Percentiles rank a stretch among this genome's conserved stretches.
Conservation (phyloP, 2,329 filamentous ascomycete genomes). For the Diaporthe sp. region DNA sequence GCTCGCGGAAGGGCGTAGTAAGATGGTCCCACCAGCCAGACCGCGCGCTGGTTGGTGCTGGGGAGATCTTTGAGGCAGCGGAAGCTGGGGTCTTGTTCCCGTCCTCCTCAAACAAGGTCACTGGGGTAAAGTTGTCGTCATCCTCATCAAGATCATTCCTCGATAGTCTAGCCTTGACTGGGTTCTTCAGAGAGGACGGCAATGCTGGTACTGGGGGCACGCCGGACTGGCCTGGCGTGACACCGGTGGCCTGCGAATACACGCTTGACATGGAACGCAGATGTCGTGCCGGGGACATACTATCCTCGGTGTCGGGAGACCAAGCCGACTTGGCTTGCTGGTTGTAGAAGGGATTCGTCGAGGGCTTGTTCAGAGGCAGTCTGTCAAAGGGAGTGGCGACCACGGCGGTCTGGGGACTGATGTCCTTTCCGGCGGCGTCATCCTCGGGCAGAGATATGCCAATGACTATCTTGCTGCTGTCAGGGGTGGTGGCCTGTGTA, state of each 20-base stretch:
- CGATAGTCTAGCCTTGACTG: constrained; percentile 45
- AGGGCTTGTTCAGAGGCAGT: constrained; percentile 43
- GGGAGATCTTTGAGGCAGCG: constrained; percentile 55
- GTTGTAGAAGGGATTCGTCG: constrained; percentile 43
- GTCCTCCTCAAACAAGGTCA: constrained; percentile 81
- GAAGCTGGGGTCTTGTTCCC: constrained; percentile 57
- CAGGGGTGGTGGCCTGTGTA: constrained; percentile 55
- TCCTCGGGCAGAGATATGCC: constrained; percentile 76
- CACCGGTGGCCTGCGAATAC: constrained; percentile 70
- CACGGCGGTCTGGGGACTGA: constrained; percentile 66
- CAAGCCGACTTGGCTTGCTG: constrained; percentile 66
- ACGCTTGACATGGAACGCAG: constrained; percentile 69
- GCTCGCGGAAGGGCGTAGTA: constrained; percentile 75
- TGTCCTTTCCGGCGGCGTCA: constrained; percentile 58
- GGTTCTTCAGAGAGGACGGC: constrained; percentile 59
- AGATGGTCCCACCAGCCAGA: constrained; percentile 87
- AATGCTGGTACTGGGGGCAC: constrained; percentile 74
- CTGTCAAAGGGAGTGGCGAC: constrained; percentile 56
- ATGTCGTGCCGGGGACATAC: constrained; percentile 56
- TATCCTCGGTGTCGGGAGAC: constrained; percentile 74
- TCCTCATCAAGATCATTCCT: constrained; percentile 61
- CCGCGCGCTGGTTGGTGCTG: constrained; percentile 67
- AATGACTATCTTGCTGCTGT: constrained; percentile 80
- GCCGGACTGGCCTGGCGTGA: constrained; percentile 48
- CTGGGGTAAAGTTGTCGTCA: constrained; percentile 66